Conservation (phyloP, 2,329 filamentous ascomycete species). For the Fusarium siculi region DNA sequence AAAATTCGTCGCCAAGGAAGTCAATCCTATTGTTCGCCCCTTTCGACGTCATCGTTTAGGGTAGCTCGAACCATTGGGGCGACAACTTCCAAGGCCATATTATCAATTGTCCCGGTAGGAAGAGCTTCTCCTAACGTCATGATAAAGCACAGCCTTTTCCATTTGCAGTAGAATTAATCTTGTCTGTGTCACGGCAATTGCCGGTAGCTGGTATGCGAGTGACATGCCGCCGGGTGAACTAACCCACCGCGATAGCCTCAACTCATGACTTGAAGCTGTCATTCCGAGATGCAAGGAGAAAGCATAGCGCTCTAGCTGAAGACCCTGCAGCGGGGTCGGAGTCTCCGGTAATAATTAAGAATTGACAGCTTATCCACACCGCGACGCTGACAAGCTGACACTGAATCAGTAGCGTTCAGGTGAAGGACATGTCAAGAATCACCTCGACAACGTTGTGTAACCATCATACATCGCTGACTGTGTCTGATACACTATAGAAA, state of each 20-base stretch:
- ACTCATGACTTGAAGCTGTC: not conserved
- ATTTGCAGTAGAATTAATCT: too few relatives aligned
- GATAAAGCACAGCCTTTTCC: rapidly evolving
- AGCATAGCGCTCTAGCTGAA: not conserved
- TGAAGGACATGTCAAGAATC: not conserved
- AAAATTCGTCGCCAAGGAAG: not conserved
- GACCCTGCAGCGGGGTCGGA: not conserved
- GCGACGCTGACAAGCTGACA: not conserved
- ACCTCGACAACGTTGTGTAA: not conserved
- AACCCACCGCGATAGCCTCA: not conserved
- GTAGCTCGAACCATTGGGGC: not conserved
- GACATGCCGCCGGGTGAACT: not conserved
- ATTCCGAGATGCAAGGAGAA: not conserved
- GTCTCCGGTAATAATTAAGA: not conserved
- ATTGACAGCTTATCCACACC: not conserved
- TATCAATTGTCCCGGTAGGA: not conserved
- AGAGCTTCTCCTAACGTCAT: too few relatives aligned
- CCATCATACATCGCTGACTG: not conserved
- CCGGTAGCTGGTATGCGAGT: not conserved
- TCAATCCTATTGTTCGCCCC: not conserved
- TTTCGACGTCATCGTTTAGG: not conserved
- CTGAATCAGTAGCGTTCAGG: not conserved
- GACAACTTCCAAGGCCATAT: not conserved
- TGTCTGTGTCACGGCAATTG: too few relatives aligned
- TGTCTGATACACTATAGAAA: not conserved